Conservation (phyloP, 257 asterid genomes). For the Perilla frutescens region DNA sequence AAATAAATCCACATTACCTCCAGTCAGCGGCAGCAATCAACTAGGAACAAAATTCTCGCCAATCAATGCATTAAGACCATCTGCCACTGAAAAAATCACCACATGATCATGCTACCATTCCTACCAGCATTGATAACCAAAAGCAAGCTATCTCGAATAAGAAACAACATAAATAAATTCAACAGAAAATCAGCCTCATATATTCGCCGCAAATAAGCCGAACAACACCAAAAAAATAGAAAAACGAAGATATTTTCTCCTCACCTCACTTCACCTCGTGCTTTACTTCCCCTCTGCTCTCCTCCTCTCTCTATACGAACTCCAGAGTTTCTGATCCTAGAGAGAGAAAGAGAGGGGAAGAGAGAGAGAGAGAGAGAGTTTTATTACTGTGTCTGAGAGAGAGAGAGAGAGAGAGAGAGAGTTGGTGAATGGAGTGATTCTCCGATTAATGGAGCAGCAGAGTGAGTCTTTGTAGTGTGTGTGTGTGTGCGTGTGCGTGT, state of each 20-base stretch:
- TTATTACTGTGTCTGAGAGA: not conserved
- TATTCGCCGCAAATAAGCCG: not conserved
- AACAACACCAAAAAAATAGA: not conserved
- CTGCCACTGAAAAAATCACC: slow-evolving; percentile 31
- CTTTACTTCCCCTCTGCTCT: slow-evolving; percentile 23
- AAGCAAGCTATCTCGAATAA: slow-evolving; percentile 1
- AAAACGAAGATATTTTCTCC: not conserved
- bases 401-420: not conserved
- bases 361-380: slow-evolving; percentile 23
- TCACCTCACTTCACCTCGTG: slow-evolving; percentile 23
- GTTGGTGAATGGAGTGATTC: slow-evolving; percentile 24
- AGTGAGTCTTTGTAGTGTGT: not conserved
- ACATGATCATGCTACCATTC: slow-evolving; percentile 31
- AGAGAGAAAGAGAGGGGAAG: slow-evolving; percentile 19
- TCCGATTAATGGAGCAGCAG: slow-evolving; percentile 38
- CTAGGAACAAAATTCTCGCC: slow-evolving; percentile 7
- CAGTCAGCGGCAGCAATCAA: slow-evolving; percentile 18
- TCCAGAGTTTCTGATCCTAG: not conserved
- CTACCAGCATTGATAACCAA: slow-evolving; percentile 37
- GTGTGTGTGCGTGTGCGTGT: slow-evolving; percentile 1
- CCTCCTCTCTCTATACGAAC: slow-evolving; percentile 31
- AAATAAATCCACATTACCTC: slow-evolving; percentile 38
- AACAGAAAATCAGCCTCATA: not conserved
- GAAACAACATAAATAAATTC: not conserved
- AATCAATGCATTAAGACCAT: slow-evolving; percentile 25